phyloP scores from a whole-genome alignment of 345 rosid species.

The Durio zibethinus region DNA sequence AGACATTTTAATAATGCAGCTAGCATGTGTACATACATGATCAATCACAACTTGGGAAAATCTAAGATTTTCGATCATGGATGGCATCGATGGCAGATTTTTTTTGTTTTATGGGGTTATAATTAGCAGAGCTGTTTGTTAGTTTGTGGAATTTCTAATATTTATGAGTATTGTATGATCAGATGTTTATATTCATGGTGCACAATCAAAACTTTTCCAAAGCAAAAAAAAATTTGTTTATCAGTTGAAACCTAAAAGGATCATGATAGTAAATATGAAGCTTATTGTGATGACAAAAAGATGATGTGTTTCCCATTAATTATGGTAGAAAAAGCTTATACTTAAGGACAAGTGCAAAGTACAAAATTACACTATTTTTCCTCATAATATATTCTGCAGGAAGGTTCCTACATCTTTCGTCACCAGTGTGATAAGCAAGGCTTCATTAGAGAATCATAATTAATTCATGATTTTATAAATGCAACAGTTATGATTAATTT shows the following conservation, averaged over 20 bases:
- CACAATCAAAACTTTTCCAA: neutral
- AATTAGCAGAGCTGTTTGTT: neutral
- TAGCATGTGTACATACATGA: neutral
- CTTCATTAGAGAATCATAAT: conserved; percentile 9
- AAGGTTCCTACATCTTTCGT: conserved; percentile 43
- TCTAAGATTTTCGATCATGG: neutral
- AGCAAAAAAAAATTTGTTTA: neutral
- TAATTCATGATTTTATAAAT: neutral
- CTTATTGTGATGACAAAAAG: conserved; percentile 24
- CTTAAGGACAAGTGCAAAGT: conserved; percentile 29
- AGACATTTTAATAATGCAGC: neutral
- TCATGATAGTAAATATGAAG: conserved; percentile 15
- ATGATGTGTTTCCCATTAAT: conserved; percentile 24
- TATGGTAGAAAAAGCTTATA: conserved; percentile 6
- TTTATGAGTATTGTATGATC: too few relatives aligned
- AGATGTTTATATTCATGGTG: neutral
- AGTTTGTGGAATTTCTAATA: neutral
- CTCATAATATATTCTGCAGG: conserved; percentile 25
- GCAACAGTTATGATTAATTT: neutral
- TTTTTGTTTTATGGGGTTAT: neutral
- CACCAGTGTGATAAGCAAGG: conserved; percentile 2
- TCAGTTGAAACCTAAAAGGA: neutral
- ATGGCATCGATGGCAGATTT: neutral
- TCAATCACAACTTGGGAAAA: neutral
- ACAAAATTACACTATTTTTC: conserved; percentile 24